These are phyloP conservation scores for Penicillium sp. DNA, from an alignment of 2,329 filamentous ascomycete genomes.

Conservation along the genomic window DNA sequence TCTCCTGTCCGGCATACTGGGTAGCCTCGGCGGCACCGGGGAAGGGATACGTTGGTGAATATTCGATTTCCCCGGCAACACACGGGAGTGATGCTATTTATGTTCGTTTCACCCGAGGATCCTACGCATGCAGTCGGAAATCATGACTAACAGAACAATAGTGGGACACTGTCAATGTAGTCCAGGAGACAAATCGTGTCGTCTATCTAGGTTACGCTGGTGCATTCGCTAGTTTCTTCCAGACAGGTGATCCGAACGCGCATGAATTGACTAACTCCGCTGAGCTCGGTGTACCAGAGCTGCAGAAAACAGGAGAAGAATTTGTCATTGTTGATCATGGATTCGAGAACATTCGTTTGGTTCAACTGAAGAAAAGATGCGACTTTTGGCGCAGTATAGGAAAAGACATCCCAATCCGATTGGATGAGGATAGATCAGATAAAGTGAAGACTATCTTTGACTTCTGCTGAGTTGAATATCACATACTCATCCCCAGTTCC, in stretches of 20 bases:
- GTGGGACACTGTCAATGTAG: constrained; percentile 58
- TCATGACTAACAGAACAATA: constrained; percentile 18
- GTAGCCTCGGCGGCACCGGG: constrained; percentile 47
- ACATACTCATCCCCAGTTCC: not conserved
- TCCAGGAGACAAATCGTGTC: constrained; percentile 54
- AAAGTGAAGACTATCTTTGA: constrained; percentile 2
- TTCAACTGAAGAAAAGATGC: constrained; percentile 50
- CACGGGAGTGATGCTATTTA: constrained; percentile 61
- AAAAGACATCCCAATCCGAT: constrained; percentile 48
- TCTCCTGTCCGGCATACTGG: constrained; percentile 63
- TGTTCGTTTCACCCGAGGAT: constrained; percentile 36
- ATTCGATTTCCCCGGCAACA: constrained; percentile 59
- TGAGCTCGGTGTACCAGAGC: constrained; percentile 46
- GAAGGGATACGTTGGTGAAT: constrained; percentile 58
- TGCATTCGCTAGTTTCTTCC: constrained; percentile 61
- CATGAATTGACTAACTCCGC: constrained; percentile 53
- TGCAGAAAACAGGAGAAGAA: constrained; percentile 44
- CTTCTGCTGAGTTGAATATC: not conserved
- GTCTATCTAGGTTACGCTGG: constrained; percentile 60
- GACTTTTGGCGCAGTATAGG: constrained; percentile 55
- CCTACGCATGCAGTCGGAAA: not conserved
- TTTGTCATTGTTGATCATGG: constrained; percentile 53
- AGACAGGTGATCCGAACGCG: constrained; percentile 59
- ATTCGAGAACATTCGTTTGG: constrained; percentile 44
- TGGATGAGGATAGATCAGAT: not conserved